These are phyloP conservation scores for Rhizophora mangle DNA, from an alignment of 345 rosid species.

Conservation along the genomic window DNA sequence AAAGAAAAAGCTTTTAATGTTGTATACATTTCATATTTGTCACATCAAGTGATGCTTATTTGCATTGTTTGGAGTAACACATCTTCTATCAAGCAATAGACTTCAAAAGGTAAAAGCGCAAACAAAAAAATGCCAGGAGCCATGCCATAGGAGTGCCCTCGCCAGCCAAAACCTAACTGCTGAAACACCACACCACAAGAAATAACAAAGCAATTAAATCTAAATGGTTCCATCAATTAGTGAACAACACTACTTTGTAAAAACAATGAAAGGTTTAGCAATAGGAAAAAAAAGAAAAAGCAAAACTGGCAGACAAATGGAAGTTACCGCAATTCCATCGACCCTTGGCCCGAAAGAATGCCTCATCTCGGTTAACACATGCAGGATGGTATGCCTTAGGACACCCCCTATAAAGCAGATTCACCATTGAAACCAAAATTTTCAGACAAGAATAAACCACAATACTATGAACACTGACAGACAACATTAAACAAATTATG, in stretches of 20 bases:
- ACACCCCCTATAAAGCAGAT: constrained; percentile 67
- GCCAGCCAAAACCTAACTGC: constrained; percentile 15
- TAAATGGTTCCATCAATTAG: not conserved
- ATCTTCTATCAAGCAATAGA: not conserved
- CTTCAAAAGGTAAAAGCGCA: not conserved
- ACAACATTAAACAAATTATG: not conserved
- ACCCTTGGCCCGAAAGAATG: constrained; percentile 79
- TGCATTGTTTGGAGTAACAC: no score
- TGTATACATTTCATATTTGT: no score
- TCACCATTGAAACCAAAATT: constrained; percentile 4
- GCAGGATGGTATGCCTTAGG: constrained; percentile 97
- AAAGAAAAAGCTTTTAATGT: no score
- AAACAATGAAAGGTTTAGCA: not conserved
- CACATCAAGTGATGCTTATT: no score
- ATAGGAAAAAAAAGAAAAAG: not conserved
- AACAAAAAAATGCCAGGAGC: not conserved
- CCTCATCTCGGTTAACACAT: constrained; percentile 88
- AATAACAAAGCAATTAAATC: constrained; percentile 1
- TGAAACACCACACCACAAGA: constrained; percentile 2
- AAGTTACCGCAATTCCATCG: constrained; percentile 97
- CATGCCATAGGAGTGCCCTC: constrained; percentile 6
- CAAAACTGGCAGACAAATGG: not conserved
- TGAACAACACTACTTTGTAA: not conserved
- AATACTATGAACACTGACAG: not conserved
- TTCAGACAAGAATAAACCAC: not conserved